Evolutionary conservation across 2,329 filamentous ascomycete genomes (phyloP), one percentile per base, ranked within the genome.

Genomic region (Curvularia eragrostidis): DNA sequence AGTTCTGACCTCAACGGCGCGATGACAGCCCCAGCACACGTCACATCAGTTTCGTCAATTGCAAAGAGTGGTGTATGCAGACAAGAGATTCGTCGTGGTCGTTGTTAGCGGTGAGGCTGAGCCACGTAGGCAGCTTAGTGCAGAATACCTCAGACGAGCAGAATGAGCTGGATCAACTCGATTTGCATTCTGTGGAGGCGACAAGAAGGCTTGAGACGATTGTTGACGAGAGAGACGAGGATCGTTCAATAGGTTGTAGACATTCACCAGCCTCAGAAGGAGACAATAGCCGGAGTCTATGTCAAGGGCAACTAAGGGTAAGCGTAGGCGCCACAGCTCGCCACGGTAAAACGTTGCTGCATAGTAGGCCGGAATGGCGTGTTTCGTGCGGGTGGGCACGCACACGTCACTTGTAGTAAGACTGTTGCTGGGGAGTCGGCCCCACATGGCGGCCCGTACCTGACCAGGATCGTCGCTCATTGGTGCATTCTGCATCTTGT

Each of bases 361-460:
- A 43, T 5, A 18, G 30, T 5, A 18, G 30, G 49, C 24, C 28
- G 19, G 18, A 5, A 54, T 59, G 43, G 48, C 43, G 48, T 53
- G 48, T 53, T 53, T 58, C 54, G 41, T 46, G 13, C 18, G 28
- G 18, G 46, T 54, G 48, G 50, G 48, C 46, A 49, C 21, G 48
- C 57, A 39, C 57, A 59, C 57, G 57, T 59, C 53, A 59, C 38
- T 48, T 48, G 7, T 32, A 32, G 32, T 57, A 53, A 41, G 53
- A 48, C 57, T 49, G 53, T 59, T 59, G 57, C 53, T 34, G 30
- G 53, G 53, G 48, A 48, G 50, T 23, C 47, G 32, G 57, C 57
- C 57, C 57, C 54, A 59, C 56, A 55, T 59, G 13, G 54, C 54
- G 38, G 57, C 57, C 53, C 43, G 48, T 55, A 47, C 47, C 52